These are phyloP conservation scores for Arachis hypogaea DNA, from an alignment of 306 rosid species.

Conservation along the genomic window DNA sequence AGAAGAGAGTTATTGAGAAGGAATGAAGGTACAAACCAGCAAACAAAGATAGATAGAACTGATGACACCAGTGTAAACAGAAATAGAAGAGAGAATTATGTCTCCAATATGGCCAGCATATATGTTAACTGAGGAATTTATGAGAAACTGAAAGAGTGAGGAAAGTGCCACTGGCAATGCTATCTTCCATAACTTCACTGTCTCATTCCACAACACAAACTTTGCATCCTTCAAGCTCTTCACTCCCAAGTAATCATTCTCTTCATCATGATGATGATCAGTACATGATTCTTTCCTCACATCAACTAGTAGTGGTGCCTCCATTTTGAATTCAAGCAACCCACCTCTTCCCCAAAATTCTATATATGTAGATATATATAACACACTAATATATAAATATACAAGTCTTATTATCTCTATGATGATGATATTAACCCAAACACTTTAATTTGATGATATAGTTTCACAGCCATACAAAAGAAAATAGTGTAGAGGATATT, in stretches of 20 bases:
- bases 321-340: constrained; percentile 1
- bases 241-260: constrained; percentile 47
- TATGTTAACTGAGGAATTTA: constrained; percentile 46
- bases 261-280: not conserved
- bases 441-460: no score
- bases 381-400: no score
- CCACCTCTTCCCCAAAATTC: no score
- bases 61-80: constrained; percentile 51
- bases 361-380: no score
- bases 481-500: no score
- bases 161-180: constrained; percentile 54
- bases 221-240: constrained; percentile 40
- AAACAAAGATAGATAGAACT: constrained; percentile 53
- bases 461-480: not conserved
- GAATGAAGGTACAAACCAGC: constrained; percentile 17
- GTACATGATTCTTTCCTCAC: not conserved
- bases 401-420: no score
- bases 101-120: constrained; percentile 82
- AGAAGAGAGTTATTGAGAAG: no score
- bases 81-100: constrained; percentile 65
- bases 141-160: constrained; percentile 48
- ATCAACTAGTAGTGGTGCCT: constrained; percentile 22
- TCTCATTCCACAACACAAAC: constrained; percentile 46
- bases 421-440: no score
- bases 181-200: constrained; percentile 57